Evolutionary conservation across 192 early-diverging fungal genomes (phyloP).

Genomic region (Entomortierella parvispora): DNA sequence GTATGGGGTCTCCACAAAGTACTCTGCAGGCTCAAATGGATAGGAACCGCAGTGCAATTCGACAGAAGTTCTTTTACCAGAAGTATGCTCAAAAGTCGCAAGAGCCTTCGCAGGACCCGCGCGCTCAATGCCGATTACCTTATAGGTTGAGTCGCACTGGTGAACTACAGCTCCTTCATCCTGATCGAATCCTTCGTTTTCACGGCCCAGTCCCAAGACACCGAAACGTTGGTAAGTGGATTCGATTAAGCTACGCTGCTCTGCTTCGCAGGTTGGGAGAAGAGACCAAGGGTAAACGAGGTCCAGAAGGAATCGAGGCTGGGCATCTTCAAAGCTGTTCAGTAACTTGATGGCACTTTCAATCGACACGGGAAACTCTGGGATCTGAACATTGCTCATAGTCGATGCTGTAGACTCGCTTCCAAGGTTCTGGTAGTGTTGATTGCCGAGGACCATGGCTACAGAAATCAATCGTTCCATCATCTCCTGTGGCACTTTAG

Average conservation of each 20-base stretch:
- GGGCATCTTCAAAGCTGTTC: slow-evolving; percentile 53
- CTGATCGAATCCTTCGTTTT: slow-evolving; percentile 50
- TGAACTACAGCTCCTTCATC: slow-evolving; percentile 31
- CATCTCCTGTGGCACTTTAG: slow-evolving; percentile 54
- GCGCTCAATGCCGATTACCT: slow-evolving; percentile 39
- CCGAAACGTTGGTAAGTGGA: slow-evolving; percentile 68
- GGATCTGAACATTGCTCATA: slow-evolving; percentile 57
- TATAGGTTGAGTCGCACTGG: slow-evolving; percentile 60
- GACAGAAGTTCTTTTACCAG: slow-evolving; percentile 42
- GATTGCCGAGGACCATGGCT: slow-evolving; percentile 61
- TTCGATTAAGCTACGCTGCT: slow-evolving; percentile 69
- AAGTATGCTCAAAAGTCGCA: slow-evolving; percentile 46
- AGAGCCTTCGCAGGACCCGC: slow-evolving; percentile 16
- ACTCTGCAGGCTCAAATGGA: slow-evolving; percentile 55
- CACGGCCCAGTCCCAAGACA: slow-evolving; percentile 55
- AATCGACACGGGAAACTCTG: slow-evolving; percentile 68
- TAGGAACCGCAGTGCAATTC: slow-evolving; percentile 55
- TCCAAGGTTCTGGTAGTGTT: slow-evolving; percentile 47
- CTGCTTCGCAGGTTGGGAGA: slow-evolving; percentile 64
- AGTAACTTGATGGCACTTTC: slow-evolving; percentile 59
- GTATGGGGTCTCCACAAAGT: slow-evolving; percentile 70
- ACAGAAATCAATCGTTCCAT: slow-evolving; percentile 66
- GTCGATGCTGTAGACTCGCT: slow-evolving; percentile 45
- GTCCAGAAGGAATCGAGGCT: slow-evolving; percentile 66
- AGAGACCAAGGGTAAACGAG: slow-evolving; percentile 69